Evolutionary conservation across 208 protist genomes (phyloP), one percentile per base, ranked within the genome.

Genomic region (Acanthamoeba castellanii): DNA sequence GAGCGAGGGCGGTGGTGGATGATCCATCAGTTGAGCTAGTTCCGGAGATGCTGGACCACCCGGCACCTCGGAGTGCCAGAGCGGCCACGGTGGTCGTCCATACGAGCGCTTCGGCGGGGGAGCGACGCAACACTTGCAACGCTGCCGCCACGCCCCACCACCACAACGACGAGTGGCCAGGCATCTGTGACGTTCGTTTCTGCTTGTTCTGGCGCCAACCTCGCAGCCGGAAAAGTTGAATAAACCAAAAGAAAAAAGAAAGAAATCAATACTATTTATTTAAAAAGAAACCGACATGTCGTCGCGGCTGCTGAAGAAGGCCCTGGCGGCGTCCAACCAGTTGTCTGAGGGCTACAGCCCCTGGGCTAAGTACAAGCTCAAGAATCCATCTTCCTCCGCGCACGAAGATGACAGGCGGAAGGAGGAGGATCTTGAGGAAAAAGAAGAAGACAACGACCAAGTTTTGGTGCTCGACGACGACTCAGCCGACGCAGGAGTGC

Each of bases 241-340:
- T 0, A 55, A 55, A 55, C 16, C 50, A 55, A 11, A 55, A 55
- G 16, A 55, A 55, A 55, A 72, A 72, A 1, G n/a, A 27, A 13
- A 37, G 66, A 72, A 72, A 72, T n/a, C 14, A 27, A 27, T 27
- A 72, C 3, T 13, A 37, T 20, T 8, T 13, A 37, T 9, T 1
- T 13, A 1, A 1, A 72, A 14, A 2, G 1, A 72, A 20, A 5
- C 22, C 0, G 37, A 34, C n/a, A 34, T 37, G 32, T 47, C 37
- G 70, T 78, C 70, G 70, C 70, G 70, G n/a, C 70, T 78, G 70
- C 70, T 78, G 20, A 78, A 78, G 70, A 78, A 78, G 70, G 70
- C 70, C 32, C 22, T 78, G 30, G 70, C 22, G 30, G 70, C 70
- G 7, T 78, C 70, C 70, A 78, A 42, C 37, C n/a, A 34, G 32